Conservation (phyloP, 495 filamentous ascomycete species). For the Glonium stellatum region DNA sequence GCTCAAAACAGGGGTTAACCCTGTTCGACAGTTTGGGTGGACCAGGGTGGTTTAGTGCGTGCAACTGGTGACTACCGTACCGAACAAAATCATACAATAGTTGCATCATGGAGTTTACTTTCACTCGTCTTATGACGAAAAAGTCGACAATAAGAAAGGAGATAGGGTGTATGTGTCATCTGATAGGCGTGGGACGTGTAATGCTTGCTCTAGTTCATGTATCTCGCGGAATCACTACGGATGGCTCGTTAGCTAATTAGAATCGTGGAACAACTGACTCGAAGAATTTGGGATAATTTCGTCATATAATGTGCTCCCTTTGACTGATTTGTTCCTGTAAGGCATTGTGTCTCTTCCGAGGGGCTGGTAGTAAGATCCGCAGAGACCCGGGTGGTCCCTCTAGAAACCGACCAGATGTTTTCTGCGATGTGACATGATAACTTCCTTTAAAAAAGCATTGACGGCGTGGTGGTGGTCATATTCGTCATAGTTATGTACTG, state of each 20-base stretch:
- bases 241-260: too few species aligned
- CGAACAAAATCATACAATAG: neutral
- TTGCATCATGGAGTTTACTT: neutral
- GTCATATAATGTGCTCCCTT: neutral
- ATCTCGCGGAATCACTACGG: too few species aligned
- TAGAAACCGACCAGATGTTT: neutral
- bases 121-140: too few species aligned
- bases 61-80: neutral
- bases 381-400: neutral
- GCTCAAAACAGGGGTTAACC: too few species aligned
- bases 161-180: too few species aligned
- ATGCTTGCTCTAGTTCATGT: too few species aligned
- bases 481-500: neutral
- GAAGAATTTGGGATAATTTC: too few species aligned
- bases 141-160: too few species aligned
- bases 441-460: neutral
- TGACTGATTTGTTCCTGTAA: neutral
- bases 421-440: neutral
- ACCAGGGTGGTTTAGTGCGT: neutral
- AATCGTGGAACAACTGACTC: too few species aligned
- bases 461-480: neutral
- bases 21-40: too few species aligned
- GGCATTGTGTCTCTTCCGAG: neutral
- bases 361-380: neutral
- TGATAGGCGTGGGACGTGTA: too few species aligned